Base-by-base conservation (phyloP, 768 basidiomycete genomes). In the Lactarius vividus region DNA sequence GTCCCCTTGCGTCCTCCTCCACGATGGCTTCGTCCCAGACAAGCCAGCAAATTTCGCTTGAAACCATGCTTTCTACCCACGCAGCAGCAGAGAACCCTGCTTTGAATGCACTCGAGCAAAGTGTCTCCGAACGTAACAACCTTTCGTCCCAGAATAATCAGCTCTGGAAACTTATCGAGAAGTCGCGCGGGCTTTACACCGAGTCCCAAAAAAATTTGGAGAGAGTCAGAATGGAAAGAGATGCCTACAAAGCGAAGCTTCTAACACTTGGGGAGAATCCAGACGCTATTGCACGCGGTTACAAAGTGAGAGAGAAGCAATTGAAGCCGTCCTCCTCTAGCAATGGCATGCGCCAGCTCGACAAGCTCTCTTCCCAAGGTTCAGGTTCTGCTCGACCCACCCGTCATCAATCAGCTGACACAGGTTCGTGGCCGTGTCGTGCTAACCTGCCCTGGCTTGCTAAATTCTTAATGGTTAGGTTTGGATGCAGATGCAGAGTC, bases 91-190 rank as follows among this genome's bases (percentile, higher is more conserved):
- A 81, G 56, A 84, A 87, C 76, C 87, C 87, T 46, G 80, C 70
- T 53, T 74, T 75, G 52, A 77, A 75, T 40, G 93, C 94, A 3
- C 82, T 96, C 33, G 92, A 94, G 29, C 84, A 87, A 64, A 85
- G 87, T 9, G 80, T 96, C 31, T 81, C 81, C 18, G 95, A 98
- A 72, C 85, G 94, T 69, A 96, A 96, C 73, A 77, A 79, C 46
- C 84, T 95, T 58, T 85, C 89, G 13, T 77, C 85, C 4, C 94
- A 96, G 79, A 96, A 96, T 74, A 79, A 87, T 18, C 93, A 96
- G 77, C 85, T 96, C 26, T 96, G 95, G 95, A 96, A 95, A 76
- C 83, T 96, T 68, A 88, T 96, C 73, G 93, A 96, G 82, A 96
- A 94, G 75, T 92, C 95, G 75, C 84, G 92, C 62, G 76, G 85